phyloP scores from a whole-genome alignment of 2,329 filamentous ascomycete genomes.

The Fonsecaea pedrosoi region DNA sequence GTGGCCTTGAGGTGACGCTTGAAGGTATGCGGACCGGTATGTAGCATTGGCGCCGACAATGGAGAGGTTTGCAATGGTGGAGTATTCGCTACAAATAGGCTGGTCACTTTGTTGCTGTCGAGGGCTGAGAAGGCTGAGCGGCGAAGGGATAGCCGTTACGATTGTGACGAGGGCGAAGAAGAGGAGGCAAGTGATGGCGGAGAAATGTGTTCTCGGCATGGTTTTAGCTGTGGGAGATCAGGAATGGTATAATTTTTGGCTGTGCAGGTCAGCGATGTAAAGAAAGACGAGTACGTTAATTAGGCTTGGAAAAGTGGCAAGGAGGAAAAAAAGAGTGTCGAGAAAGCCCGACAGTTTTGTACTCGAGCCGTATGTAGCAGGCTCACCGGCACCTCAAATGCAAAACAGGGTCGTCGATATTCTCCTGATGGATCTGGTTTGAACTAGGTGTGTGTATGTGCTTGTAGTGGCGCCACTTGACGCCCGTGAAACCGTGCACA shows the following conservation, averaged over 20 bases:
- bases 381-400: conserved; percentile 12
- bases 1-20: conserved; percentile 32
- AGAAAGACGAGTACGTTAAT: neutral
- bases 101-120: conserved; percentile 16
- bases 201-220: conserved; percentile 20
- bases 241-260: neutral
- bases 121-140: conserved; percentile 14
- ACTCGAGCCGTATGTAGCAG: neutral
- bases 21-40: conserved; percentile 35
- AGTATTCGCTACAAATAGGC: conserved; percentile 24
- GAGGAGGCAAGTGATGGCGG: conserved; percentile 17
- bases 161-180: conserved; percentile 26
- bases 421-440: conserved; percentile 3
- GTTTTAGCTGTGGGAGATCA: conserved; percentile 1
- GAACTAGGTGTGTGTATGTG: conserved; percentile 1
- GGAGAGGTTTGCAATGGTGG: conserved; percentile 33
- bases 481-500: conserved; percentile 12
- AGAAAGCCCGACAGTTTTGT: neutral
- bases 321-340: neutral
- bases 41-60: conserved; percentile 34
- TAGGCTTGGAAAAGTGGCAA: neutral
- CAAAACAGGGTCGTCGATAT: conserved; percentile 12
- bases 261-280: neutral
- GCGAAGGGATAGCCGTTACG: conserved; percentile 25
- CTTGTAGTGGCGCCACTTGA: neutral